A percentile compares a stretch with the other conserved stretches of the same genome.
Conservation (phyloP, 1,139 yeast genomes). For the Diutina siamensis region DNA sequence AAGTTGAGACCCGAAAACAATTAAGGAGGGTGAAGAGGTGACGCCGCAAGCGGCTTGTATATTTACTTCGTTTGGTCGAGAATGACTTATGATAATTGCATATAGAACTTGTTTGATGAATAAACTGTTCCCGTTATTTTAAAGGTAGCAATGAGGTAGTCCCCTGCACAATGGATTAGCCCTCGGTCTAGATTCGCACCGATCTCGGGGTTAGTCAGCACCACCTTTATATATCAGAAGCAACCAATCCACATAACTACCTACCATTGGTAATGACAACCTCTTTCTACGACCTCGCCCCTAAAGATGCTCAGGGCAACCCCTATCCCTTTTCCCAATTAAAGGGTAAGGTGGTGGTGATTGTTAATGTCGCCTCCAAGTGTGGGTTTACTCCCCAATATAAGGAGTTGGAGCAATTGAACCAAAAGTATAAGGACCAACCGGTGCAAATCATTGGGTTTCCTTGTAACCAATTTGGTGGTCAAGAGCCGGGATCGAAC, state of each 20-base stretch:
- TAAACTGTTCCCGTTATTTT: conserved; percentile 21
- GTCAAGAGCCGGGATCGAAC: conserved; percentile 72
- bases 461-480: conserved; percentile 69
- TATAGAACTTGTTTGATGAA: conserved; percentile 28
- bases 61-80: conserved; percentile 12
- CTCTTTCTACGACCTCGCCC: conserved; percentile 35
- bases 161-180: too few relatives aligned
- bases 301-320: conserved; percentile 44
- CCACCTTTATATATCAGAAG: too few relatives aligned
- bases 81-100: conserved; percentile 8
- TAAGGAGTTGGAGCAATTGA: conserved; percentile 66
- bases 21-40: conserved; percentile 23
- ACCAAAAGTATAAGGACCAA: conserved; percentile 64
- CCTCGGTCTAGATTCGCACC: too few relatives aligned
- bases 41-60: conserved; percentile 6
- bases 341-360: conserved; percentile 80
- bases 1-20: conserved; percentile 98
- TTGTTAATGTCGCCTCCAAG: conserved; percentile 92
- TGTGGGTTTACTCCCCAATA: conserved; percentile 81
- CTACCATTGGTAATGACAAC: background rate
- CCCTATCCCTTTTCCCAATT: conserved; percentile 57
- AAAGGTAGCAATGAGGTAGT: too few relatives aligned
- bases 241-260: too few relatives aligned
- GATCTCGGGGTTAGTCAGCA: too few relatives aligned
- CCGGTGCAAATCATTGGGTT: conserved; percentile 79